Percentiles rank a stretch among this genome's conserved stretches.
phyloP scores from a whole-genome alignment of 2,329 filamentous ascomycete genomes.

The Alternaria brassicae region DNA sequence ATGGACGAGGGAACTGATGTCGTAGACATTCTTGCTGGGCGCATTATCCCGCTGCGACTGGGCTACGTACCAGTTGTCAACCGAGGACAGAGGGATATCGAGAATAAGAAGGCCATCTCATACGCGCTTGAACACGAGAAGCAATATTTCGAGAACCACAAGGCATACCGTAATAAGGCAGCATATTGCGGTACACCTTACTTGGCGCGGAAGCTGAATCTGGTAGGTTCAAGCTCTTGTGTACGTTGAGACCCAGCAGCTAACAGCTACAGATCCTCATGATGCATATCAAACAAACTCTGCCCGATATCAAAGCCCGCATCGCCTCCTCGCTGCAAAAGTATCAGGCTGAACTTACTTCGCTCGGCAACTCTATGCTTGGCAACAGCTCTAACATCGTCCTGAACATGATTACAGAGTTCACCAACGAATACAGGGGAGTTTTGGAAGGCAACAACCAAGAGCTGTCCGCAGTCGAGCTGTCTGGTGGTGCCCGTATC shows the following conservation, averaged over 20 bases:
- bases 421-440: conserved; percentile 96
- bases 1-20: conserved; percentile 99
- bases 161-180: conserved; percentile 97
- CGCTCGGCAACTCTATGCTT: conserved; percentile 90
- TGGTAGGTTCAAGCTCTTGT: conserved; percentile 58
- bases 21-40: conserved; percentile 95
- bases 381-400: conserved; percentile 97
- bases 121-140: conserved; percentile 92
- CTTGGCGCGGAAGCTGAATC: conserved; percentile 92
- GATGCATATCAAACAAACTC: conserved; percentile 99
- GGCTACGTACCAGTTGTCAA: conserved; percentile 99
- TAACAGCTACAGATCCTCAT: conserved; percentile 75
- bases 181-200: conserved; percentile 99
- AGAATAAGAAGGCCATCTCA: conserved; percentile 95
- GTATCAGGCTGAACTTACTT: conserved; percentile 80
- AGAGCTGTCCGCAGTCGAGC: conserved; percentile 90
- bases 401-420: conserved; percentile 98
- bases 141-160: conserved; percentile 98
- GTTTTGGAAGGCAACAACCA: conserved; percentile 96
- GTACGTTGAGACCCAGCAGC: conserved; percentile 11
- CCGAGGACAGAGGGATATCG: conserved; percentile 95
- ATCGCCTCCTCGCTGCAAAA: conserved; percentile 95
- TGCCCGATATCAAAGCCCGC: conserved; percentile 97
- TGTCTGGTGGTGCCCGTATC: conserved; percentile 96
- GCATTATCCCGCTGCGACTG: conserved; percentile 92